phyloP scores from a whole-genome alignment of 1,284 basidiomycete species.

The Austropuccinia psidii region DNA sequence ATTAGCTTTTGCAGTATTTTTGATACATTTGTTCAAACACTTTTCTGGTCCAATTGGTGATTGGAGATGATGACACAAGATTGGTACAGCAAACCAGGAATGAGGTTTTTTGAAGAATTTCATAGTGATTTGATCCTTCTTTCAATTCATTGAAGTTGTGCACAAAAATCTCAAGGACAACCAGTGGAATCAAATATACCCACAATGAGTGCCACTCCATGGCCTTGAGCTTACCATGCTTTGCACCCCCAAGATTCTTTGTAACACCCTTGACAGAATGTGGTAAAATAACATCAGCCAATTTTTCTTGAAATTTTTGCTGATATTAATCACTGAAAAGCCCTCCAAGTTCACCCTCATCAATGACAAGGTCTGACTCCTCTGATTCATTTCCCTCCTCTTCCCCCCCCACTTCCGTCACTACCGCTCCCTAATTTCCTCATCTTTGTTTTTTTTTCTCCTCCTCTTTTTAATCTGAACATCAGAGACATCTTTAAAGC shows the following conservation, averaged over 20 bases:
- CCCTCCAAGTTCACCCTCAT: neutral
- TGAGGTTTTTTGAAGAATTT: constrained; percentile 2
- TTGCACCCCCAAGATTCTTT: constrained; percentile 18
- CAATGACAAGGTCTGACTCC: neutral
- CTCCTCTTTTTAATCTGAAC: neutral
- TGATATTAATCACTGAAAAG: neutral
- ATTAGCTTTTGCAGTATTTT: neutral
- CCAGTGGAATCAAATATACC: constrained; percentile 16
- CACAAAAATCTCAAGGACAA: constrained; percentile 13
- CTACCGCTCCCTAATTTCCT: neutral
- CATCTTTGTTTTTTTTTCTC: neutral
- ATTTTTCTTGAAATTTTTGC: neutral
- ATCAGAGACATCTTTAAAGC: too few relatives aligned
- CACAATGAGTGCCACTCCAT: constrained; percentile 11
- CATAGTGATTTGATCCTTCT: neutral
- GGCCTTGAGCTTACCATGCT: constrained; percentile 9
- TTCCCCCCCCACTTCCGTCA: neutral
- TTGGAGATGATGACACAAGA: neutral
- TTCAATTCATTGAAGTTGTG: neutral
- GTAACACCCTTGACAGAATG: neutral
- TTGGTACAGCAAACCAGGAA: neutral
- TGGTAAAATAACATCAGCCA: constrained; percentile 3
- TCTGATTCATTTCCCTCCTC: neutral
- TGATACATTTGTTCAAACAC: constrained; percentile 12
- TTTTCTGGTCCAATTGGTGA: neutral